Evolutionary conservation across 2,329 filamentous ascomycete genomes (phyloP).

Genomic region (Apiospora pterosperma): DNA sequence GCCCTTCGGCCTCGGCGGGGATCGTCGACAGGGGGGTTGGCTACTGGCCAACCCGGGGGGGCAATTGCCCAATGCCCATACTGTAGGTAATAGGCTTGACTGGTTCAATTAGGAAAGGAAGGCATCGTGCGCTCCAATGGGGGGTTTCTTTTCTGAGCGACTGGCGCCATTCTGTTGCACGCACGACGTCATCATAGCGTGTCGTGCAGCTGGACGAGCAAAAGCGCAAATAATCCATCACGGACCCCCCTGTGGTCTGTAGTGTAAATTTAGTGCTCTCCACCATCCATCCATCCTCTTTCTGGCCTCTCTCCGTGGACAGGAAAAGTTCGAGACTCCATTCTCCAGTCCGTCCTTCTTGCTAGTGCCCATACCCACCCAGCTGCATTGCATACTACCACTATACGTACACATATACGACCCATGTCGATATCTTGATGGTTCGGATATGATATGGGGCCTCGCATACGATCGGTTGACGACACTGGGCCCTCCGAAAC

Average conservation of each 20-base stretch:
- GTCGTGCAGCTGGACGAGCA: not conserved
- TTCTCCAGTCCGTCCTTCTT: not conserved
- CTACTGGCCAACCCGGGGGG: not conserved
- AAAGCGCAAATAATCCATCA: not conserved
- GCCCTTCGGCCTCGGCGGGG: not conserved
- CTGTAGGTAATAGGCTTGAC: not conserved
- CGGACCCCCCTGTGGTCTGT: not conserved
- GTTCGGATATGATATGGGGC: not conserved
- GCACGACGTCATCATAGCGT: not conserved
- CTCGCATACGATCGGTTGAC: not conserved
- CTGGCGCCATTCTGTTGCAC: not conserved
- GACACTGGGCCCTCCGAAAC: not conserved
- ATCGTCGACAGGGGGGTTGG: not conserved
- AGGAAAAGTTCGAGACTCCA: not conserved
- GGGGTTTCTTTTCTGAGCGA: not conserved
- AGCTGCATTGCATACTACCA: not conserved
- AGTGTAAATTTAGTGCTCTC: not conserved
- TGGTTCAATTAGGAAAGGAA: not conserved
- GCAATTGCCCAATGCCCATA: not conserved
- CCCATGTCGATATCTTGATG: not conserved
- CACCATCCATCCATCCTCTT: not conserved
- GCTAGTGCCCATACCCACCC: not conserved
- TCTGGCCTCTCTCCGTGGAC: not conserved
- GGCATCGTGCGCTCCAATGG: not conserved
- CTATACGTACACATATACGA: not conserved